A percentile compares a stretch with the other conserved stretches of the same genome.
phyloP scores from a whole-genome alignment of 805 yeast genomes.

The Sugiyamaella marilandica region DNA sequence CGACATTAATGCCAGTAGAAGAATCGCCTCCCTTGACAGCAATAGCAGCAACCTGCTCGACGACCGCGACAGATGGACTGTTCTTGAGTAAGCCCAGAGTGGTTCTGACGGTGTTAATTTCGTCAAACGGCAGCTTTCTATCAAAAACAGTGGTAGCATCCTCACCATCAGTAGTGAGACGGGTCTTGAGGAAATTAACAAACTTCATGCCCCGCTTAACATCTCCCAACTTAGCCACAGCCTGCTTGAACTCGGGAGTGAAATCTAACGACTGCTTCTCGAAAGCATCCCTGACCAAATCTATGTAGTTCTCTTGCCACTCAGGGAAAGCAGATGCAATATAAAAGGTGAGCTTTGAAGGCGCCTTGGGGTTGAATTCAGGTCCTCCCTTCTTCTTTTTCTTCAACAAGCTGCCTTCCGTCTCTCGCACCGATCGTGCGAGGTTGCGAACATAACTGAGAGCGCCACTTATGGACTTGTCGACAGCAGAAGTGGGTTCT shows the following conservation, averaged over 20 bases:
- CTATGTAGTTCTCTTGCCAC: conserved; percentile 80
- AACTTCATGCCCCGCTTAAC: conserved; percentile 99
- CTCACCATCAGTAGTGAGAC: conserved; percentile 45
- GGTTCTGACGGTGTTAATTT: conserved; percentile 55
- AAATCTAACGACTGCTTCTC: conserved; percentile 29
- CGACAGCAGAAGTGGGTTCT: conserved; percentile 60
- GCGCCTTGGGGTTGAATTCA: conserved; percentile 69
- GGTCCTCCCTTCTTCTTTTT: conserved; percentile 82
- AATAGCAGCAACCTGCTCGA: conserved; percentile 56
- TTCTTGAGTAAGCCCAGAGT: conserved; percentile 54
- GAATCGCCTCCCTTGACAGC: conserved; percentile 59
- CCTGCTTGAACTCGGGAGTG: conserved; percentile 35
- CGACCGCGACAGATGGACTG: conserved; percentile 56
- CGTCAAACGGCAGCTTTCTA: conserved; percentile 82
- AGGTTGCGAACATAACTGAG: conserved; percentile 74
- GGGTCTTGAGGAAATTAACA: conserved; percentile 77
- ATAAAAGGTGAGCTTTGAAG: conserved; percentile 67
- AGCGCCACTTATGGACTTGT: conserved; percentile 57
- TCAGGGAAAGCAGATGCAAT: conserved; percentile 83
- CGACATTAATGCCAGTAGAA: conserved; percentile 53
- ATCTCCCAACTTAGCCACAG: conserved; percentile 48
- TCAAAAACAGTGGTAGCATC: conserved; percentile 77
- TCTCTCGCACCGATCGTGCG: conserved; percentile 83
- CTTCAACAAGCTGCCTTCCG: conserved; percentile 80
- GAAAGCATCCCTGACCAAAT: conserved; percentile 56